Evolutionary conservation across 352 stramenopile species (phyloP).

Genomic region (Phytophthora constricta): DNA sequence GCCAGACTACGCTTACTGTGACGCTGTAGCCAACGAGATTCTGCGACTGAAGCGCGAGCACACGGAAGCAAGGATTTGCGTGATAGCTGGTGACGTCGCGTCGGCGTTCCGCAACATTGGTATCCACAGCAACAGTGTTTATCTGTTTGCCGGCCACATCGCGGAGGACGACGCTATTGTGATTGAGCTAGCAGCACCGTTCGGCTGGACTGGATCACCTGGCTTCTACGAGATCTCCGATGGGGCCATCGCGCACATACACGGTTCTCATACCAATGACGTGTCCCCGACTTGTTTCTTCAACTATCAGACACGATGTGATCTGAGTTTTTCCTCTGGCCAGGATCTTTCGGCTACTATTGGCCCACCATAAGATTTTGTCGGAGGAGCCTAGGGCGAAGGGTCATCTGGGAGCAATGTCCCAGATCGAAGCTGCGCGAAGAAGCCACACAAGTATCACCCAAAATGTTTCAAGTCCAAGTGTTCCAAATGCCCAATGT

Average conservation of each 20-base stretch:
- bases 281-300: neutral
- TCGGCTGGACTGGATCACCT: neutral
- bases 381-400: too few relatives aligned
- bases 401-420: too few relatives aligned
- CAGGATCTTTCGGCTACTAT: too few relatives aligned
- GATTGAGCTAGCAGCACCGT: neutral
- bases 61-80: neutral
- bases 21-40: neutral
- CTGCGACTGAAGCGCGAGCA: neutral
- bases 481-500: too few relatives aligned
- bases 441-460: too few relatives aligned
- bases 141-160: slow-evolving; percentile 8
- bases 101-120: neutral
- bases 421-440: too few relatives aligned
- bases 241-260: slow-evolving; percentile 5
- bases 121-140: slow-evolving; percentile 9
- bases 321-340: too few relatives aligned
- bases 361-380: too few relatives aligned
- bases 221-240: neutral
- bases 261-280: neutral
- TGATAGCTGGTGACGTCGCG: slow-evolving; percentile 1
- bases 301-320: too few relatives aligned
- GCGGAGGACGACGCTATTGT: slow-evolving; percentile 3
- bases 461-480: too few relatives aligned
- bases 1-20: slow-evolving; percentile 5